phyloP scores from a whole-genome alignment of 2,329 filamentous ascomycete species.

The Mycosphaerelloides madeirae region DNA sequence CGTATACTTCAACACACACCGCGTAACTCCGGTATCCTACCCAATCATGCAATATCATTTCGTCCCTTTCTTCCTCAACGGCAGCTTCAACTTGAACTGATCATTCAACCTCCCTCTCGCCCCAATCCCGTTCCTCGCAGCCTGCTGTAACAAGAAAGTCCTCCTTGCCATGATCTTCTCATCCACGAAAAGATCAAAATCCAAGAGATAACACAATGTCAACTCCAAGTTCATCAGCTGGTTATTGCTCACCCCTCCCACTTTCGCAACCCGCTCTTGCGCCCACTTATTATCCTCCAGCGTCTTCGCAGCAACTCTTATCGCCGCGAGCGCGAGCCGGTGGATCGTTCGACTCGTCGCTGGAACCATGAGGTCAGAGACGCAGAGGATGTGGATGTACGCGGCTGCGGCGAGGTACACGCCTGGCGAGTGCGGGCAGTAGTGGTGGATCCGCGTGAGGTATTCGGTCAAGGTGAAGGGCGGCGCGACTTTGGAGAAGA shows the following conservation, averaged over 20 bases:
- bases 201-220: conserved; percentile 62
- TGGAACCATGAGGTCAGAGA: conserved; percentile 67
- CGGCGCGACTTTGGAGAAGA: conserved; percentile 84
- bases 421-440: conserved; percentile 87
- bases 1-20: neutral
- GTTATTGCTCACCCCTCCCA: conserved; percentile 77
- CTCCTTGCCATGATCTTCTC: conserved; percentile 29
- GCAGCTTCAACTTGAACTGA: conserved; percentile 31
- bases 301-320: conserved; percentile 88
- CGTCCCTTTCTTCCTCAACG: conserved; percentile 16
- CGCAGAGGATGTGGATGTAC: conserved; percentile 79
- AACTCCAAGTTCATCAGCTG: conserved; percentile 85
- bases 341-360: conserved; percentile 83
- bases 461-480: conserved; percentile 81
- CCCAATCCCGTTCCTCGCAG: conserved; percentile 26
- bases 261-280: conserved; percentile 75
- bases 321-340: conserved; percentile 73
- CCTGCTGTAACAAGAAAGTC: conserved; percentile 33
- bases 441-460: conserved; percentile 77
- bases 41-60: neutral
- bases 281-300: conserved; percentile 89
- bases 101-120: conserved; percentile 23
- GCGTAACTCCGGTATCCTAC: neutral
- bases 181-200: conserved; percentile 62
- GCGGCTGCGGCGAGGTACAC: conserved; percentile 86